Evolutionary conservation across 495 filamentous ascomycete species (phyloP).

Genomic region (Ramalina intermedia): DNA sequence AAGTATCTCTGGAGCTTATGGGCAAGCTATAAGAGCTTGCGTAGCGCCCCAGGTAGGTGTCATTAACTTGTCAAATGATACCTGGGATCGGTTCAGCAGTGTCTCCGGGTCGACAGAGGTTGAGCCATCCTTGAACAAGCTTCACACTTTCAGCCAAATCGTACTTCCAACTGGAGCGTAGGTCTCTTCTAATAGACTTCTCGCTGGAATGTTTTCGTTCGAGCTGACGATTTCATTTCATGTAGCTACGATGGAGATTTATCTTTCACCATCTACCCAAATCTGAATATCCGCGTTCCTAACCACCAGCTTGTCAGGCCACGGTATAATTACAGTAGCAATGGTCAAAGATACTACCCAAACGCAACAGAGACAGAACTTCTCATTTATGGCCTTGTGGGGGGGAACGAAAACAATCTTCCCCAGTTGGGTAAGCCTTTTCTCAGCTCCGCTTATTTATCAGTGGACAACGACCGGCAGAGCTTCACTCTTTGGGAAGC

Average conservation of each 20-base stretch:
- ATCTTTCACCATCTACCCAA: conserved; percentile 11
- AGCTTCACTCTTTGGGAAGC: conserved; percentile 8
- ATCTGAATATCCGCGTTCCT: conserved; percentile 13
- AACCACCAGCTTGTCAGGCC: conserved; percentile 27
- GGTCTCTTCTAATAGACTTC: background rate
- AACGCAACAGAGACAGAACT: conserved; percentile 13
- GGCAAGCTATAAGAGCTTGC: conserved; percentile 12
- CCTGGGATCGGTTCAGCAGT: conserved; percentile 16
- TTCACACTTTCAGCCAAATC: conserved; percentile 11
- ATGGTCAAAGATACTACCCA: conserved; percentile 14
- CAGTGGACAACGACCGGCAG: conserved; percentile 18
- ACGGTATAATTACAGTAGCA: conserved; percentile 9
- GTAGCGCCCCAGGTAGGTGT: conserved; percentile 14
- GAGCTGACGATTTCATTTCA: background rate
- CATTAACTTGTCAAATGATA: conserved; percentile 13
- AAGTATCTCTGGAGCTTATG: background rate
- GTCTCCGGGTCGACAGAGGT: conserved; percentile 8
- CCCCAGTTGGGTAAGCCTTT: conserved; percentile 25
- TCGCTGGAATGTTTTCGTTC: background rate
- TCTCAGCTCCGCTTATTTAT: conserved; percentile 25
- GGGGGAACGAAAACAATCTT: conserved; percentile 13
- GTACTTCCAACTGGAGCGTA: conserved; percentile 3
- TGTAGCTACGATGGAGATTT: conserved; percentile 16
- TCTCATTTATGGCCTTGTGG: conserved; percentile 16
- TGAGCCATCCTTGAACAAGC: conserved; percentile 8